Base-by-base conservation (phyloP, 2,329 filamentous ascomycete genomes). In the Sporothrix variecibatus region DNA sequence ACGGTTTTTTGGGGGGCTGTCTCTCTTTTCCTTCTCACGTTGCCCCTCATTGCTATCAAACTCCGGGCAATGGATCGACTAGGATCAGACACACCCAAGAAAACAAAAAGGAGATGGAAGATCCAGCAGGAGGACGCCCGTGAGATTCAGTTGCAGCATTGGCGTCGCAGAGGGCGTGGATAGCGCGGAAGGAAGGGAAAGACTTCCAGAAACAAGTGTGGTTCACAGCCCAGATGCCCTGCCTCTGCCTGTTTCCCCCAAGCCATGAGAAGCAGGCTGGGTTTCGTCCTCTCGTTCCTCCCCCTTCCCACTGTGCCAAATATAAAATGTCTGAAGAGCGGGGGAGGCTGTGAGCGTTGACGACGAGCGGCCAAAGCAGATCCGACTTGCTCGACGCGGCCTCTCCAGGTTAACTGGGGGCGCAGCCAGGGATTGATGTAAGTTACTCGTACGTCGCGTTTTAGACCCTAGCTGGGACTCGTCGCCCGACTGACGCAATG, bases 401-500 rank as follows among this genome's bases (percentile, higher is more conserved):
- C 46, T 34, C 2, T 58, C 7, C 26, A 11, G 34, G 20, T 49
- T 20, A 4, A 28, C 51, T 3, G 51, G 12, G 68, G 67, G 49
- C 67, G 68, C 68, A 71, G 65, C 65, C 46, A 38, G 58, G 31
- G 51, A n/a, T n/a, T 46, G n/a, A 38, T 65, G 58, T 56, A 12
- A 49, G 43, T 49, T n/a, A 60, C 58, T 43, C n/a, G n/a, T 26
- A 12, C 23, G 62, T 7, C 15, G 64, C 40, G 40, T 49, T 51
- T 68, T 20, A 38, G 49, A 40, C 49, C 49, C 62, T 49, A 56
- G 31, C 28, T 28, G 46, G 43, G 28, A 56, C 49, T 70, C 49
- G 67, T 56, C 67, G 31, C 46, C 28, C 20, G 31, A 56, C 67
- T 43, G 67, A 70, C 67, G 67, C 67, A 56, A 40, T 58, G 20